Evolutionary conservation across 768 basidiomycete species (phyloP).

Genomic region (Lentinus tigrinus): DNA sequence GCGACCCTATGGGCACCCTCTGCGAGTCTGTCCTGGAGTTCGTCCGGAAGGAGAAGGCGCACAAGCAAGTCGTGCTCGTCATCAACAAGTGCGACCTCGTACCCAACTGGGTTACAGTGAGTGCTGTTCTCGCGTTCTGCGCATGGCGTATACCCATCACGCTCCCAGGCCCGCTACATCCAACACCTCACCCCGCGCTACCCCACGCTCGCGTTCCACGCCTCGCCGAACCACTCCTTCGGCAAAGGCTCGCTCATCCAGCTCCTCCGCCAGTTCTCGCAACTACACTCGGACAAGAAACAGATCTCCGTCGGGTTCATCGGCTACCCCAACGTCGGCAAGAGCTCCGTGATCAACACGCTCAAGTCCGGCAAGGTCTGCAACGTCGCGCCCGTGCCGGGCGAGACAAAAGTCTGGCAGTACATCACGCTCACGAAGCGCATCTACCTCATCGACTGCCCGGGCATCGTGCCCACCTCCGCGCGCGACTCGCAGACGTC

Average conservation of each 20-base stretch:
- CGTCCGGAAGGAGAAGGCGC: constrained; percentile 92
- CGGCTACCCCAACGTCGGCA: constrained; percentile 98
- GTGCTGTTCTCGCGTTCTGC: constrained; percentile 26
- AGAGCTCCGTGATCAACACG: constrained; percentile 97
- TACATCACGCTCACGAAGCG: constrained; percentile 95
- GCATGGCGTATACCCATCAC: background rate
- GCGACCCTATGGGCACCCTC: constrained; percentile 93
- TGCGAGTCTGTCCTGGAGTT: constrained; percentile 94
- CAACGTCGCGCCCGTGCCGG: constrained; percentile 92
- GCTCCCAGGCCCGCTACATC: constrained; percentile 83
- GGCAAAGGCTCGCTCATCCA: constrained; percentile 98
- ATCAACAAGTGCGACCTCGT: constrained; percentile 99
- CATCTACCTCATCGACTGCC: constrained; percentile 99
- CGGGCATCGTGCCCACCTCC: constrained; percentile 94
- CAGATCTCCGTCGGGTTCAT: constrained; percentile 98
- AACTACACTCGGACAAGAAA: constrained; percentile 97
- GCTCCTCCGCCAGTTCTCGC: constrained; percentile 93
- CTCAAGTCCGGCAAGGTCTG: constrained; percentile 98
- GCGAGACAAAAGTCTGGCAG: constrained; percentile 99
- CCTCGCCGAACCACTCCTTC: constrained; percentile 98
- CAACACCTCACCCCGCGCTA: constrained; percentile 92
- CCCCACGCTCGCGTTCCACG: constrained; percentile 97
- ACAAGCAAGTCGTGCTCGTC: constrained; percentile 95
- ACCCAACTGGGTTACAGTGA: constrained; percentile 97
- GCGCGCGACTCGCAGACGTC: constrained; percentile 87